These are phyloP conservation scores for Scopulariopsis brevicaulis DNA, from an alignment of 2,329 filamentous ascomycete genomes.

Conservation along the genomic window DNA sequence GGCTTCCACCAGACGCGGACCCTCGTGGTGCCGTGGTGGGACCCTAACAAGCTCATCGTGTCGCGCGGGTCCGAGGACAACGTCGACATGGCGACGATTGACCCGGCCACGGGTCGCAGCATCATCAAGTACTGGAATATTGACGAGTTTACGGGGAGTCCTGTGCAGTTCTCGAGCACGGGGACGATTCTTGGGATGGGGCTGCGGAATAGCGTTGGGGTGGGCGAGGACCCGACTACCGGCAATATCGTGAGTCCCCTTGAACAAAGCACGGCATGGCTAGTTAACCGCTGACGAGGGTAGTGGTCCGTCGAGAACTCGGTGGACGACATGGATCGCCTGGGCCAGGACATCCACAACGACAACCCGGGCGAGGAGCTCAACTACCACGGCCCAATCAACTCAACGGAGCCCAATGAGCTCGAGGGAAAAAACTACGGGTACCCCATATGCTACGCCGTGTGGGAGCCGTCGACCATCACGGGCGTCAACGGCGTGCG, in stretches of 20 bases:
- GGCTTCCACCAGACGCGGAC: slow-evolving; percentile 58
- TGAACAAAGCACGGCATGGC: background rate
- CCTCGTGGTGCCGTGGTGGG: slow-evolving; percentile 44
- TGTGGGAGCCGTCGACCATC: slow-evolving; percentile 41
- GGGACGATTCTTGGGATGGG: slow-evolving; percentile 52
- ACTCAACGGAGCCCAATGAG: slow-evolving; percentile 25
- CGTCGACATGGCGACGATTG: slow-evolving; percentile 41
- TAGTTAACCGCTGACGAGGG: background rate
- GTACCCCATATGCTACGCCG: slow-evolving; percentile 58
- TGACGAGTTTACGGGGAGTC: slow-evolving; percentile 12
- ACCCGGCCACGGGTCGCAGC: slow-evolving; percentile 43
- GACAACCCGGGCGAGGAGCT: slow-evolving; percentile 68
- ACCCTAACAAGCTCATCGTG: slow-evolving; percentile 48
- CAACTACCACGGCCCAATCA: slow-evolving; percentile 56
- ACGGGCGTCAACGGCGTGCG: background rate
- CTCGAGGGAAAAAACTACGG: slow-evolving; percentile 46
- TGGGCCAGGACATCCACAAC: slow-evolving; percentile 48
- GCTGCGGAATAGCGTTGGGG: slow-evolving; percentile 59
- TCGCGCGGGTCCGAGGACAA: slow-evolving; percentile 54
- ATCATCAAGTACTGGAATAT: slow-evolving; percentile 52
- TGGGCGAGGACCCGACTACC: slow-evolving; percentile 47
- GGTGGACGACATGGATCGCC: slow-evolving; percentile 50
- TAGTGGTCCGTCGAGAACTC: slow-evolving; percentile 51
- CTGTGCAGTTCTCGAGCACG: slow-evolving; percentile 34
- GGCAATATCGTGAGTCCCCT: slow-evolving; percentile 35